These are phyloP conservation scores for Vachellia collinsii DNA, from an alignment of 306 rosid species.

Conservation along the genomic window DNA sequence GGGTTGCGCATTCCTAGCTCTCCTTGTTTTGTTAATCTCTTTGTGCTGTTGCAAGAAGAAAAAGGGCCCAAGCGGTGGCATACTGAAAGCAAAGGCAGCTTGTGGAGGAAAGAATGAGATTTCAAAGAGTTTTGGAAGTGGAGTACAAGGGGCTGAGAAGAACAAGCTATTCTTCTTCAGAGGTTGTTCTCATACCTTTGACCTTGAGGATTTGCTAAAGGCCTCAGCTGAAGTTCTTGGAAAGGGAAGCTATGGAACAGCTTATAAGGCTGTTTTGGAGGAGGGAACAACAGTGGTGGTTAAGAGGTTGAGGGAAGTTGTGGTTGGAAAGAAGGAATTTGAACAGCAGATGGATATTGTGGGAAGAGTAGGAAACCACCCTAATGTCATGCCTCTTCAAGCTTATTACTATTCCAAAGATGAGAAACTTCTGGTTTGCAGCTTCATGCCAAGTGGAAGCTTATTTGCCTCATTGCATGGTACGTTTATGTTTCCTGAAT, in stretches of 20 bases:
- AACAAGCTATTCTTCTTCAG: conserved; percentile 80
- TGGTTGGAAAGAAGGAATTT: conserved; percentile 75
- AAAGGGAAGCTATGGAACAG: conserved; percentile 81
- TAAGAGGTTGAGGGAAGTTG: conserved; percentile 71
- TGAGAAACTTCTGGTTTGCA: conserved; percentile 82
- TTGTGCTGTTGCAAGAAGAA: conserved; percentile 53
- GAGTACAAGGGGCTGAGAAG: conserved; percentile 81
- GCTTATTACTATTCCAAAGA: conserved; percentile 91
- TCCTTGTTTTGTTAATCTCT: conserved; percentile 44
- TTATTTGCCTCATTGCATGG: conserved; percentile 78
- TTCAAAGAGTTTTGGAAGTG: conserved; percentile 80
- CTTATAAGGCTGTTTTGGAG: conserved; percentile 87
- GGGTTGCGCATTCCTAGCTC: conserved; percentile 47
- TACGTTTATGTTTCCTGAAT: conserved; percentile 36
- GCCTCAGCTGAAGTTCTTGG: conserved; percentile 94
- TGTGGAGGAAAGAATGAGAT: conserved; percentile 63
- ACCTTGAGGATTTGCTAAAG: conserved; percentile 80
- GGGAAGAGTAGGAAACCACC: conserved; percentile 69
- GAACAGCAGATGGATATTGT: conserved; percentile 82
- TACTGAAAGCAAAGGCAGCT: conserved; percentile 59
- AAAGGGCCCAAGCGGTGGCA: conserved; percentile 43
- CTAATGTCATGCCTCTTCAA: conserved; percentile 62
- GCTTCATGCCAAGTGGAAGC: conserved; percentile 75
- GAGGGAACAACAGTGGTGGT: conserved; percentile 82
- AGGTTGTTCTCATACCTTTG: conserved; percentile 63